These are phyloP conservation scores for Favolaschia claudopus DNA, from an alignment of 768 basidiomycete species.

Conservation along the genomic window DNA sequence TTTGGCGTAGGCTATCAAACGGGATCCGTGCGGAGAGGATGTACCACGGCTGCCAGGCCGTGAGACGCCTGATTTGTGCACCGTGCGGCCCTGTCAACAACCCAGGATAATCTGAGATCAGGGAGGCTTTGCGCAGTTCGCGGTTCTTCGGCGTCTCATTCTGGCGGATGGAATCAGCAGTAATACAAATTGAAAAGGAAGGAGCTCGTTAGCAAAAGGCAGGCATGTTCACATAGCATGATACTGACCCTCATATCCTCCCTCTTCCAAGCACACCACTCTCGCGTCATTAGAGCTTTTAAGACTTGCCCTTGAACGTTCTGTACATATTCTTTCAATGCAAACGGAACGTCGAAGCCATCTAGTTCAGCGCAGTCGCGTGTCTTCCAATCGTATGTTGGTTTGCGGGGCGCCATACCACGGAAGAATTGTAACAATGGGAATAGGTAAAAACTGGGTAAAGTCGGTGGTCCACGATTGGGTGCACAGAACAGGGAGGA, in stretches of 20 bases:
- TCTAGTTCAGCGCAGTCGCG: too few species aligned
- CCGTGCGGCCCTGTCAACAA: slow-evolving; percentile 1
- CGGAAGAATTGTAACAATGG: too few species aligned
- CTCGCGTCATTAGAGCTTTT: not conserved
- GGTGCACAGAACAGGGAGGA: too few species aligned
- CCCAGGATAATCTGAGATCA: not conserved
- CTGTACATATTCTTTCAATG: slow-evolving; percentile 7
- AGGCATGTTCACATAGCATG: too few species aligned
- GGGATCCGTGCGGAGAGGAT: slow-evolving; percentile 7
- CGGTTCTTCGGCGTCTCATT: not conserved
- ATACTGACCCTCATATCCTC: slow-evolving; percentile 7
- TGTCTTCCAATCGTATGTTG: too few species aligned
- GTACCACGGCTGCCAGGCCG: slow-evolving; percentile 1
- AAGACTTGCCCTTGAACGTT: not conserved
- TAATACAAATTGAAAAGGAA: not conserved
- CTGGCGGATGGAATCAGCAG: not conserved
- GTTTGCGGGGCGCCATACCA: too few species aligned
- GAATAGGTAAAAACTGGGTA: too few species aligned
- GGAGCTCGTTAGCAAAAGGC: too few species aligned
- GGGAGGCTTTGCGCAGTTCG: not conserved
- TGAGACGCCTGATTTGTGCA: not conserved
- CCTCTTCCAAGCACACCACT: slow-evolving; percentile 3
- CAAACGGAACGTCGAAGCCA: too few species aligned
- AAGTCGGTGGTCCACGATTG: too few species aligned
- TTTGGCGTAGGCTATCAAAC: not conserved